Evolutionary conservation across 371 early-diverging fungal genomes (phyloP).

Genomic region (Mortierella sp.): DNA sequence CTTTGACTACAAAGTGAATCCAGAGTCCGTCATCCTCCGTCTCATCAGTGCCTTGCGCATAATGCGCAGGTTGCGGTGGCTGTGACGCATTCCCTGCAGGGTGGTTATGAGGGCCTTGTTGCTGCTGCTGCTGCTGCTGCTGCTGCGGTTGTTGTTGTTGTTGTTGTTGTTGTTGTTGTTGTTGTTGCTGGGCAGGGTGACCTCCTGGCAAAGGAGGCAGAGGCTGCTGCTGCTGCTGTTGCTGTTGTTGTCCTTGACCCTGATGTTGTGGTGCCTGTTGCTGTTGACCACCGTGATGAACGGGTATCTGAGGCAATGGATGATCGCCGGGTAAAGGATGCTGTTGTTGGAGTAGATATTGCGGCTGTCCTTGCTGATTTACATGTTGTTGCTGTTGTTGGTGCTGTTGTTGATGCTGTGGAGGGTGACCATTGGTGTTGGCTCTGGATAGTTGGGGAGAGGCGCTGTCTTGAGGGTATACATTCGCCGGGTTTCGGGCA

Average conservation of each 20-base stretch:
- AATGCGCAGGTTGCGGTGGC: not conserved
- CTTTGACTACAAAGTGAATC: conserved; percentile 57
- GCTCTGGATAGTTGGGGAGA: not conserved
- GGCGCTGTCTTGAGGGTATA: not conserved
- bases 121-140: not conserved
- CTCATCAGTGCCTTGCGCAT: conserved; percentile 16
- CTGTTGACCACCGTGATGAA: conserved; percentile 3
- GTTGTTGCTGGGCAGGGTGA: not conserved
- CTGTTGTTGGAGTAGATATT: conserved; percentile 9
- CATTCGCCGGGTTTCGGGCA: not conserved
- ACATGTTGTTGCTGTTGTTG: conserved; percentile 21
- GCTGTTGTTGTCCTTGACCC: not conserved
- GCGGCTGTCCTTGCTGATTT: conserved; percentile 23
- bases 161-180: not conserved
- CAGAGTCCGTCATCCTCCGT: conserved; percentile 50
- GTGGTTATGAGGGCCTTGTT: not conserved
- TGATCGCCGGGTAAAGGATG: conserved; percentile 9
- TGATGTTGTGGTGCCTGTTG: not conserved
- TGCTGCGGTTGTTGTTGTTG: not conserved
- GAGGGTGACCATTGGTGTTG: not conserved
- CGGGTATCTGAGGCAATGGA: not conserved
- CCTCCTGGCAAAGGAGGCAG: not conserved
- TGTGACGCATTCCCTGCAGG: not conserved
- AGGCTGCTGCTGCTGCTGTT: conserved; percentile 12
- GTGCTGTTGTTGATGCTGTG: conserved; percentile 14